Percentiles rank a stretch among this genome's conserved stretches.
These are phyloP conservation scores for Aspergillus sp. DNA, from an alignment of 2,329 filamentous ascomycete genomes.

Conservation along the genomic window DNA sequence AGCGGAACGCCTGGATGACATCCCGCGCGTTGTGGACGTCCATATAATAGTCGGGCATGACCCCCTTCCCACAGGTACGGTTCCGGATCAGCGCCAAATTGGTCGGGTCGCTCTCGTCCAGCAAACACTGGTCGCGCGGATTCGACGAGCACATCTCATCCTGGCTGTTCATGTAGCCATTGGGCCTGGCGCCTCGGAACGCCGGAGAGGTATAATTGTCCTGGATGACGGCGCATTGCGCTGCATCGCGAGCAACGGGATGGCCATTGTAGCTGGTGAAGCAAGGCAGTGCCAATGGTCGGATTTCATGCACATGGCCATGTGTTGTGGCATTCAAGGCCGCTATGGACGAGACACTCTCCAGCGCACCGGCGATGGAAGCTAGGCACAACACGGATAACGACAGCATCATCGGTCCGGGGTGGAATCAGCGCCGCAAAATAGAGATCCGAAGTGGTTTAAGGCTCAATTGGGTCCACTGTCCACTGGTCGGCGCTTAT, in stretches of 20 bases:
- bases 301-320: slow-evolving; percentile 6
- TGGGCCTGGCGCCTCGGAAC: slow-evolving; percentile 8
- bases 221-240: slow-evolving; percentile 5
- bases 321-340: slow-evolving; percentile 5
- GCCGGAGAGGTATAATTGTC: slow-evolving; percentile 9
- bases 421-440: too few species aligned
- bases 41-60: slow-evolving; percentile 7
- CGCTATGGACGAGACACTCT: background rate
- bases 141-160: slow-evolving; percentile 14
- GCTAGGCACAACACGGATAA: background rate
- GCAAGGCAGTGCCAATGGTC: slow-evolving; percentile 8
- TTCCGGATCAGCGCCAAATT: slow-evolving; percentile 5
- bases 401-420: background rate
- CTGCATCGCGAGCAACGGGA: slow-evolving; percentile 1
- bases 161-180: slow-evolving; percentile 17
- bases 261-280: slow-evolving; percentile 9
- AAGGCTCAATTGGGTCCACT: too few species aligned
- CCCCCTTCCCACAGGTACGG: slow-evolving; percentile 9
- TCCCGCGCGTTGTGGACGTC: slow-evolving; percentile 5
- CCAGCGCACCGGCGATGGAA: background rate
- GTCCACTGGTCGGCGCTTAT: too few species aligned
- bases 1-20: slow-evolving; percentile 6
- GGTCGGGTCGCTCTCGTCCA: slow-evolving; percentile 10
- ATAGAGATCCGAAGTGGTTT: too few species aligned
- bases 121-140: slow-evolving; percentile 10